Conservation (phyloP, 2,329 filamentous ascomycete genomes). For the Grosmannia penicillata region DNA sequence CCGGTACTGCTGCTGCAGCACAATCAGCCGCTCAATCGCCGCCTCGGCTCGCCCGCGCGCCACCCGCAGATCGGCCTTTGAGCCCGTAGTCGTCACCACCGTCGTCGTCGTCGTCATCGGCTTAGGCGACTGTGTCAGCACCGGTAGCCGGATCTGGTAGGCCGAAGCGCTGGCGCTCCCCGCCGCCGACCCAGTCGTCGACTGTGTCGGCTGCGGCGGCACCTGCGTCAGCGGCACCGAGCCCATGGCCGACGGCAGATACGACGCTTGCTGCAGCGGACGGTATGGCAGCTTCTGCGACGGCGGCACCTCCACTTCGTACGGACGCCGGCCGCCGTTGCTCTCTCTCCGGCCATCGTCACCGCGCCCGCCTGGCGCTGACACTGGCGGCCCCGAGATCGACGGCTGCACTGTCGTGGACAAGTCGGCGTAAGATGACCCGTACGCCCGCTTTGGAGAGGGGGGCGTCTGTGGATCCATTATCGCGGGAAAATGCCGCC, state of each 20-base stretch:
- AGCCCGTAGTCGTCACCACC: too few relatives aligned
- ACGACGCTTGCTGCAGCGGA: background rate
- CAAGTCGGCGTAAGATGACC: background rate
- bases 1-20: conserved; percentile 17
- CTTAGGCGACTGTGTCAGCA: conserved; percentile 9
- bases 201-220: conserved; percentile 10
- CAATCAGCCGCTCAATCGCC: conserved; percentile 19
- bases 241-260: conserved; percentile 6
- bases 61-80: conserved; percentile 12
- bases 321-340: too few relatives aligned
- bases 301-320: background rate
- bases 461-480: background rate
- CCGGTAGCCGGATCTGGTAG: background rate
- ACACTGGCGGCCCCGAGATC: background rate
- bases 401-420: too few relatives aligned
- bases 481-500: background rate
- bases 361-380: background rate
- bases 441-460: background rate
- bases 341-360: background rate
- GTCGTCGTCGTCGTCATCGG: conserved; percentile 6
- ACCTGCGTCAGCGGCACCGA: too few relatives aligned
- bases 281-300: background rate
- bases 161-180: background rate
- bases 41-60: conserved; percentile 14
- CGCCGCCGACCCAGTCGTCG: conserved; percentile 7